phyloP scores from a whole-genome alignment of 208 protist species.

The Leptomonas pyrrhocoris region DNA sequence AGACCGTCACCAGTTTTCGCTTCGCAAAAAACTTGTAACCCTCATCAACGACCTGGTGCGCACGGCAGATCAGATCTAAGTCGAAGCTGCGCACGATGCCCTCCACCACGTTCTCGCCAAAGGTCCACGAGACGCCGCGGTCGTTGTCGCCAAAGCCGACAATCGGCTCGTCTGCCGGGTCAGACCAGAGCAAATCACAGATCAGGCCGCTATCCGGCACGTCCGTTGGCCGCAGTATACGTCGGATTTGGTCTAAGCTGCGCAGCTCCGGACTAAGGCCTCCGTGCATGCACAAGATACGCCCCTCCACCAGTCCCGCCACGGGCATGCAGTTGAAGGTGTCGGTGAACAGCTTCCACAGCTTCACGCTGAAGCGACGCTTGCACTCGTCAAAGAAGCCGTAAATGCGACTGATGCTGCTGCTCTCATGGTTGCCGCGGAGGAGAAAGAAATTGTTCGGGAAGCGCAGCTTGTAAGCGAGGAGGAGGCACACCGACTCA shows the following conservation, averaged over 20 bases:
- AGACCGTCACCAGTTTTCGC: constrained; percentile 70
- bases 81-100: constrained; percentile 95
- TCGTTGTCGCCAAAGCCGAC: constrained; percentile 61
- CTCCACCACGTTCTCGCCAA: constrained; percentile 75
- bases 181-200: constrained; percentile 99
- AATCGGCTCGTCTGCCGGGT: constrained; percentile 95
- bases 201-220: constrained; percentile 86
- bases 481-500: constrained; percentile 77
- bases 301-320: constrained; percentile 66
- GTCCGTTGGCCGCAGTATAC: constrained; percentile 56
- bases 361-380: constrained; percentile 90
- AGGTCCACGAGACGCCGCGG: constrained; percentile 81
- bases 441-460: constrained; percentile 87
- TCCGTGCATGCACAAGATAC: constrained; percentile 85
- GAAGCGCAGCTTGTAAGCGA: constrained; percentile 83
- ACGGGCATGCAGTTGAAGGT: constrained; percentile 90
- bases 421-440: constrained; percentile 91
- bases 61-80: constrained; percentile 98
- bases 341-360: constrained; percentile 90
- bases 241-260: constrained; percentile 49
- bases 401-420: constrained; percentile 86
- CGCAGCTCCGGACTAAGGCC: constrained; percentile 79
- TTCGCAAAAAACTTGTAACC: constrained; percentile 84
- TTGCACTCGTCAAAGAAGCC: constrained; percentile 94
- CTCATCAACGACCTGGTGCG: constrained; percentile 94